These are phyloP conservation scores for Fusarium sp. DNA, from an alignment of 2,329 filamentous ascomycete genomes.

Conservation along the genomic window DNA sequence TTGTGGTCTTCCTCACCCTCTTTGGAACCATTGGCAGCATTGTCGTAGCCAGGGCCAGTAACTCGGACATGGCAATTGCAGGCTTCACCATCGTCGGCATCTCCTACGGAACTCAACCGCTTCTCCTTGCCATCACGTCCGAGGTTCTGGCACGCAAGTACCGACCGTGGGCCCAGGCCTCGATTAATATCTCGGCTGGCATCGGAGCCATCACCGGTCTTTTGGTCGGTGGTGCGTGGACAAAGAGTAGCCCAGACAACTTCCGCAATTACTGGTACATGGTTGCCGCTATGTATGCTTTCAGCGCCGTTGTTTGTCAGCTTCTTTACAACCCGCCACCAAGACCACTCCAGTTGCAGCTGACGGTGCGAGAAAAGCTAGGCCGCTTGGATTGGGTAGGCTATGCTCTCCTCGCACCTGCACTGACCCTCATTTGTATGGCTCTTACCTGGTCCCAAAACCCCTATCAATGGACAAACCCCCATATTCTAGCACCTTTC, in stretches of 20 bases:
- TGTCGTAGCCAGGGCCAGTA: background rate
- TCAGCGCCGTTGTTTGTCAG: background rate
- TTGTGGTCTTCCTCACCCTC: background rate
- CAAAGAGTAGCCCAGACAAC: background rate
- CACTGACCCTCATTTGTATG: conserved; percentile 1
- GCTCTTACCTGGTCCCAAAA: background rate
- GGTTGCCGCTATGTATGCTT: conserved; percentile 1
- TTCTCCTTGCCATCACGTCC: background rate
- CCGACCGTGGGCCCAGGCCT: background rate
- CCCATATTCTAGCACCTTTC: background rate
- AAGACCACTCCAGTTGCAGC: background rate
- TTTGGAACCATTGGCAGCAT: background rate
- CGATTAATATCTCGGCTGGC: background rate
- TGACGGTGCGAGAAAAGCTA: background rate
- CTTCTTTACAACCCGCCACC: background rate
- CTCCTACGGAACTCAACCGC: background rate
- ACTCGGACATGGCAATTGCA: background rate
- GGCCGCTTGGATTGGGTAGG: background rate
- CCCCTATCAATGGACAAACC: background rate
- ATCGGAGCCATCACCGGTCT: background rate
- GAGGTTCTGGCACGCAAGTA: conserved; percentile 11
- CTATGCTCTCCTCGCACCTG: background rate
- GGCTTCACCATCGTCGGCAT: background rate
- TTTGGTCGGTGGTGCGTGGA: background rate
- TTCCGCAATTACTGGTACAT: conserved; percentile 9